Evolutionary conservation across 1,139 yeast genomes (phyloP), one percentile per base, ranked within the genome.

Genomic region (Wickerhamomyces sp.): DNA sequence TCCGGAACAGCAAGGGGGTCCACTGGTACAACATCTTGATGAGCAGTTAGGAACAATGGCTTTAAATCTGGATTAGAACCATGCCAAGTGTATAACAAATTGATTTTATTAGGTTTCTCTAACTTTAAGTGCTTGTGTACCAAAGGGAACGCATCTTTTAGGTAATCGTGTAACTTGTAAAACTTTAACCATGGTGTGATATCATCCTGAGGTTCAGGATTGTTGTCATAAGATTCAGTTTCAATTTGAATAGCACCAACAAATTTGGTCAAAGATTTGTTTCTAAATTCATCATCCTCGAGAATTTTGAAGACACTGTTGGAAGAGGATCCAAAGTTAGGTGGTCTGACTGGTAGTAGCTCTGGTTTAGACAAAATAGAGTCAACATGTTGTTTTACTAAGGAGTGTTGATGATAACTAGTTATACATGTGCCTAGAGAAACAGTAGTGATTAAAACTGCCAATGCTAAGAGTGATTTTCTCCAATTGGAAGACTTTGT

Each of bases 11-110:
- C 74, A 17, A 66, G 78, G 24, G 63, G 60, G 51, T 78, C 80
- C 12, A 85, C 82, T 0, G 95, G 95, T n/a, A 87, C 95, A 3
- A 81, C 86, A 55, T 86, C 95, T 58, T 80, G 87, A 59, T 87
- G 96, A 5, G 90, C 89, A 60, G 81, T 73, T 33, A 85, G 65
- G 58, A 86, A 55, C 12, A 81, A 49, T 7, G 95, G 95, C 58
- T 82, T 80, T 50, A 81, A 64, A 5, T 55, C 46, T 9, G 58
- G 35, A 42, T 78, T 63, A 0, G 74, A 55, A 19, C 95, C 95
- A 47, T 74, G 61, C 85, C 89, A 81, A 19, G 80, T 72, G 55
- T 70, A 80, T 13, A 87, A 70, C 42, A 86, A 64, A 1, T 88
- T 92, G 48, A 77, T 74, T 27, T 76, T 71, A 54, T 86, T 85